phyloP scores from a whole-genome alignment of 2,329 filamentous ascomycete species.

The Epichloe festucae region DNA sequence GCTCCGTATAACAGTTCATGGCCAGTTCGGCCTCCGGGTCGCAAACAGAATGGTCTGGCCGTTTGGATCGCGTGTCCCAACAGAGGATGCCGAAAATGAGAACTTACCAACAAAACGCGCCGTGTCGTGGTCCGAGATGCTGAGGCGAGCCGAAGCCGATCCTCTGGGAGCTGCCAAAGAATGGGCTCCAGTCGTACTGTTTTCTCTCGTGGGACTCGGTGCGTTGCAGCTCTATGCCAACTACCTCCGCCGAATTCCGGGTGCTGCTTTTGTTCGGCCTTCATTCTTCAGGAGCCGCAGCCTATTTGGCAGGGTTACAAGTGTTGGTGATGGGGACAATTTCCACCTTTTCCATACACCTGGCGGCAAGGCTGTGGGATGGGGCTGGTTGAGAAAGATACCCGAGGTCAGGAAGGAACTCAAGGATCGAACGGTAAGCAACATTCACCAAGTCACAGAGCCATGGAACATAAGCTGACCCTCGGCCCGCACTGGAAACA shows the following conservation, averaged over 20 bases:
- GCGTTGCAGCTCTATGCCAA: slow-evolving; percentile 48
- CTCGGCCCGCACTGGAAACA: background rate
- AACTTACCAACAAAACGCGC: slow-evolving; percentile 12
- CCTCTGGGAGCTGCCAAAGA: slow-evolving; percentile 24
- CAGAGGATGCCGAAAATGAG: slow-evolving; percentile 12
- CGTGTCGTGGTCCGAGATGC: slow-evolving; percentile 26
- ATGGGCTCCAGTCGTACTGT: slow-evolving; percentile 26
- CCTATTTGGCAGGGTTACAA: slow-evolving; percentile 76
- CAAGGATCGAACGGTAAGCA: slow-evolving; percentile 59
- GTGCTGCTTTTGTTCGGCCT: slow-evolving; percentile 60
- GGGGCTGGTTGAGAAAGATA: slow-evolving; percentile 79
- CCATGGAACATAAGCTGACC: background rate
- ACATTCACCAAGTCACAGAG: background rate
- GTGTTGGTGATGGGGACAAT: slow-evolving; percentile 91
- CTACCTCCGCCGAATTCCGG: slow-evolving; percentile 76
- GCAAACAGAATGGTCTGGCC: slow-evolving; percentile 28
- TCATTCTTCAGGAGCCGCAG: slow-evolving; percentile 61
- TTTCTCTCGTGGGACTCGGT: slow-evolving; percentile 25
- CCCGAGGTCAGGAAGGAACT: slow-evolving; percentile 56
- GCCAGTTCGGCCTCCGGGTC: slow-evolving; percentile 16
- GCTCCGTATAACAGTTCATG: background rate
- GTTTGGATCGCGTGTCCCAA: slow-evolving; percentile 19
- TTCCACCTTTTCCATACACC: slow-evolving; percentile 93
- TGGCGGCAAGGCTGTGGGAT: slow-evolving; percentile 73
- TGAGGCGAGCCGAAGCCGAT: slow-evolving; percentile 16